Evolutionary conservation across 2,329 filamentous ascomycete species (phyloP), one percentile per base, ranked within the genome.

Genomic region (Colletotrichum phormii): DNA sequence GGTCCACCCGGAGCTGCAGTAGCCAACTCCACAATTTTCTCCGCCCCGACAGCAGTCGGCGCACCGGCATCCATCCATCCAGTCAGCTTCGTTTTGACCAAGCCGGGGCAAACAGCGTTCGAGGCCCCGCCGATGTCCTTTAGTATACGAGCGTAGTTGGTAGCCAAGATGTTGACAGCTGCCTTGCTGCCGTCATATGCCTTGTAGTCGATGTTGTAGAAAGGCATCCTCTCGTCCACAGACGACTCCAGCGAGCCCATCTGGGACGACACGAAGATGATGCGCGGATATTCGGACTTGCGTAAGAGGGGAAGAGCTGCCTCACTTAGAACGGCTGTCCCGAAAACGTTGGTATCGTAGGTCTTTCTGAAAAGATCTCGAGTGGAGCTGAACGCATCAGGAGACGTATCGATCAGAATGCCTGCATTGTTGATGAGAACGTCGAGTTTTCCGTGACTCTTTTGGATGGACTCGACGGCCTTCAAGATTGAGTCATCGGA

Each of bases 111-210:
- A 8, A 79, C 80, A 4, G 76, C 70, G 63, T 84, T 84, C 54
- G 82, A 80, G 66, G 78, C 80, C 22, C 78, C 82, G 9, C 78
- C 79, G 4, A 74, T 59, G 24, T 77, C 77, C 5, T 78, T 75
- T 49, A 85, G 42, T 12, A 79, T 77, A 0, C 79, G 74, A 1
- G 77, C 78, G 60, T 81, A 85, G 60, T 81, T 79, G 4, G 81
- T 22, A 37, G 76, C 77, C 3, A 86, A 74, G 80, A 85, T 84
- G 35, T 86, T 84, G 11, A 86, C 29, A 0, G 84, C 85, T 1
- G 84, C 82, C 73, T 86, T 86, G 76, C 82, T 85, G 5, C 77
- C 74, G 13, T 82, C 77, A 65, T 86, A 86, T 1, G 78, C 76
- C 42, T 79, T 81, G 59, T 77, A 80, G 5, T 80, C 79, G 18